These are phyloP conservation scores for Fusarium oligoseptatum DNA, from an alignment of 2,329 filamentous ascomycete genomes.

Conservation along the genomic window DNA sequence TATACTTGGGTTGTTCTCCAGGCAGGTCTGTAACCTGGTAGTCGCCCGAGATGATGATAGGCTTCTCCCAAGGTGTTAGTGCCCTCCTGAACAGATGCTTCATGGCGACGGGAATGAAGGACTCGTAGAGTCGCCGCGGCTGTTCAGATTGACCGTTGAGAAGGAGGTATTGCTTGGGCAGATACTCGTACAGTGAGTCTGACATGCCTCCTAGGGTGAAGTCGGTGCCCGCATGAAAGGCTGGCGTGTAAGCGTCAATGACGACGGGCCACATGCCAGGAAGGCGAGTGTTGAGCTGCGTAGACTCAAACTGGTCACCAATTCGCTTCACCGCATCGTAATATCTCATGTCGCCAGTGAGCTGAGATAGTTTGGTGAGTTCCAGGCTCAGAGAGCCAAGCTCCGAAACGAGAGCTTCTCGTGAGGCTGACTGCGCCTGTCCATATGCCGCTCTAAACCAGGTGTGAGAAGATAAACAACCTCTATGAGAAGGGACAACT, in stretches of 20 bases:
- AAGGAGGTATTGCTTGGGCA: conserved; percentile 74
- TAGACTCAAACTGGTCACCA: conserved; percentile 65
- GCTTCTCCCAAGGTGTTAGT: conserved; percentile 68
- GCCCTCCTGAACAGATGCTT: conserved; percentile 76
- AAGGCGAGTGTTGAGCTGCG: conserved; percentile 66
- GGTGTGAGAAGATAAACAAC: conserved; percentile 19
- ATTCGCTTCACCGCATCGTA: conserved; percentile 73
- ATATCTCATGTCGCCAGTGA: conserved; percentile 71
- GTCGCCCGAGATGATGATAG: conserved; percentile 74
- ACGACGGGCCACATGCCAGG: conserved; percentile 74
- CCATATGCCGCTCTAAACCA: conserved; percentile 41
- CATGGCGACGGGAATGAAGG: conserved; percentile 60
- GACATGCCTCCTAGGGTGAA: conserved; percentile 69
- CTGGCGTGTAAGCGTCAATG: conserved; percentile 56
- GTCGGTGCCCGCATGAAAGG: conserved; percentile 54
- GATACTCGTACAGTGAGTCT: conserved; percentile 74
- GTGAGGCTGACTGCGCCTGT: conserved; percentile 38
- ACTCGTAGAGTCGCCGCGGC: conserved; percentile 51
- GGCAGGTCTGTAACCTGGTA: conserved; percentile 49
- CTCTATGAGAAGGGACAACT: conserved; percentile 7
- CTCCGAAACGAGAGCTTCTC: conserved; percentile 44
- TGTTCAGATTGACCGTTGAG: conserved; percentile 67
- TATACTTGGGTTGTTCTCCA: conserved; percentile 43
- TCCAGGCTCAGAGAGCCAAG: conserved; percentile 70
- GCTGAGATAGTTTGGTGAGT: conserved; percentile 73